Percentiles rank a stretch among this genome's conserved stretches.
phyloP scores from a whole-genome alignment of 164 flowering plant genomes.

The Macadamia integrifolia region DNA sequence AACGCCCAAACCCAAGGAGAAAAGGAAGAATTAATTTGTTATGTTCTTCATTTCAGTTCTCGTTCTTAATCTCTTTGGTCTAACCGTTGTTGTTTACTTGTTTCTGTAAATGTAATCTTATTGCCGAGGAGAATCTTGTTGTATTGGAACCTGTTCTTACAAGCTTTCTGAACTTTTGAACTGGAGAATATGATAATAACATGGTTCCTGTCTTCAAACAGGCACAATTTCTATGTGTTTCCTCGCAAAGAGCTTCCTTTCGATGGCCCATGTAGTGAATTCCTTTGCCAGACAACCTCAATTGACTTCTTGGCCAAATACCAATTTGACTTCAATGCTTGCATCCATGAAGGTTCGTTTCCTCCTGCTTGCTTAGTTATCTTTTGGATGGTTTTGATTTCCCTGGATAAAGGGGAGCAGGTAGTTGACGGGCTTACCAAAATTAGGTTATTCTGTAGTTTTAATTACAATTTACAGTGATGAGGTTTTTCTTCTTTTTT shows the following conservation, averaged over 20 bases:
- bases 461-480: not conserved
- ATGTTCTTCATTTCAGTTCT: no score
- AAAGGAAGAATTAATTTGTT: no score
- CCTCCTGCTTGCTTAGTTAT: not conserved
- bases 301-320: conserved; percentile 81
- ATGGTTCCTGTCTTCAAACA: conserved; percentile 22
- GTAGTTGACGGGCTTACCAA: no score
- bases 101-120: no score
- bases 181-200: not conserved
- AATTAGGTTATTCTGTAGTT: no score
- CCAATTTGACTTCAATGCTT: conserved; percentile 86
- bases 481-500: not conserved
- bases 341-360: conserved; percentile 70
- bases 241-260: conserved; percentile 68
- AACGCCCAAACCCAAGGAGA: no score
- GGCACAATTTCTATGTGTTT: conserved; percentile 90
- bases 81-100: no score
- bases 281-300: conserved; percentile 84
- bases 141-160: not conserved
- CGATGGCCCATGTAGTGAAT: conserved; percentile 48
- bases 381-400: not conserved
- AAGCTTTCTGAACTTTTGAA: not conserved
- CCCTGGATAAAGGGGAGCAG: not conserved
- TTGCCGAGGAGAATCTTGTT: no score
- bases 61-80: no score